A percentile compares a stretch with the other conserved stretches of the same genome.
Conservation (phyloP, 2,329 filamentous ascomycete species). For the Fusarium stilboides region DNA sequence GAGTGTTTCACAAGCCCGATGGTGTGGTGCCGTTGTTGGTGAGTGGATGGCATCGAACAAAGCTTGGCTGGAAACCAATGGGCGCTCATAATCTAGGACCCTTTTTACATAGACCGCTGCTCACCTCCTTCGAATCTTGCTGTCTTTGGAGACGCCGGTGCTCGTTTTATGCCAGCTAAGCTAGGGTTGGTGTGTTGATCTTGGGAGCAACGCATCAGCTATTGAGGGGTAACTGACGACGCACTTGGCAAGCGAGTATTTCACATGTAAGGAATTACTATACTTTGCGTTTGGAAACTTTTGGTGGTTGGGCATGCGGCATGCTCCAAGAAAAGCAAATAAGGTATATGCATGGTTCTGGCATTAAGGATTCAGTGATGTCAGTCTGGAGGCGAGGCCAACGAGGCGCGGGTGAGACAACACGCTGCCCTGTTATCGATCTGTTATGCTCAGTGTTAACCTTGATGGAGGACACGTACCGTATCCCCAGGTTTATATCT, state of each 20-base stretch:
- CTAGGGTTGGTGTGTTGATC: slow-evolving; percentile 40
- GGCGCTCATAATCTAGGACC: slow-evolving; percentile 17
- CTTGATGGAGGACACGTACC: slow-evolving; percentile 15
- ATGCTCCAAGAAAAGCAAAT: slow-evolving; percentile 12
- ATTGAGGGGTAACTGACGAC: slow-evolving; percentile 35
- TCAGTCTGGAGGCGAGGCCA: slow-evolving; percentile 23
- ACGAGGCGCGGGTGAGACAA: slow-evolving; percentile 12
- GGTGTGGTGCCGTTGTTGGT: slow-evolving; percentile 37
- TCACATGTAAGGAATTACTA: background rate
- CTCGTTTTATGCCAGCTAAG: slow-evolving; percentile 25
- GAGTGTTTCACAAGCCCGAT: slow-evolving; percentile 12
- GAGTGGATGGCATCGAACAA: slow-evolving; percentile 25
- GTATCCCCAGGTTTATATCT: slow-evolving; percentile 15
- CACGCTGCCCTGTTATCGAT: slow-evolving; percentile 29
- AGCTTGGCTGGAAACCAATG: slow-evolving; percentile 25
- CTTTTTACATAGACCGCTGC: slow-evolving; percentile 22
- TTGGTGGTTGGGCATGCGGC: background rate
- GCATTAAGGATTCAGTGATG: slow-evolving; percentile 28
- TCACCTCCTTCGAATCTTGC: slow-evolving; percentile 15
- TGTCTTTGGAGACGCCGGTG: slow-evolving; percentile 14
- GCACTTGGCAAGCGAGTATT: slow-evolving; percentile 7
- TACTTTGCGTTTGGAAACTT: background rate
- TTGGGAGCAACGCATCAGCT: slow-evolving; percentile 18
- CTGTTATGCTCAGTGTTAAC: slow-evolving; percentile 21
- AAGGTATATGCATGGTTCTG: slow-evolving; percentile 3